Percentiles rank a stretch among this genome's conserved stretches.
Conservation (phyloP, 75 land plant species). For the Pinus taeda region DNA sequence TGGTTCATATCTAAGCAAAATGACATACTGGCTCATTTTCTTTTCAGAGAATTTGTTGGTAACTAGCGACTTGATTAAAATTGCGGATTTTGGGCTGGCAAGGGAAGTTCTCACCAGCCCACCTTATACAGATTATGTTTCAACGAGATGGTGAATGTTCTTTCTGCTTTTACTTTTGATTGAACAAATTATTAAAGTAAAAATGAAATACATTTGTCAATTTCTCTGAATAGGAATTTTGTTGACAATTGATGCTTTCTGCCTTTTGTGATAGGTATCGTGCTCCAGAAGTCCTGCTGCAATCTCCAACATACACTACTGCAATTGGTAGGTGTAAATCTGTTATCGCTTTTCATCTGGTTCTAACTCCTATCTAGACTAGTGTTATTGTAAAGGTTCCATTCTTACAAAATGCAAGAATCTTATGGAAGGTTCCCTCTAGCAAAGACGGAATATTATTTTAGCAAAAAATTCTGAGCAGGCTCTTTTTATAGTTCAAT, state of each 20-base stretch:
- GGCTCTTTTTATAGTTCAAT: neutral
- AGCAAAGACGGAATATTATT: neutral
- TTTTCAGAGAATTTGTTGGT: constrained; percentile 84
- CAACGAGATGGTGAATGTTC: constrained; percentile 81
- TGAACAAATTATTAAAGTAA: neutral
- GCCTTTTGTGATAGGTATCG: constrained; percentile 68
- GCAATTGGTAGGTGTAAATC: constrained; percentile 56
- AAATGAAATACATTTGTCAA: neutral
- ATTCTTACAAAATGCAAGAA: neutral
- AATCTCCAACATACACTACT: constrained; percentile 57
- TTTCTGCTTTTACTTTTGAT: neutral
- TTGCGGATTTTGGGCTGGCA: constrained; percentile 97
- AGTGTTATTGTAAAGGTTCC: no score
- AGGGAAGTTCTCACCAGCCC: constrained; percentile 80
- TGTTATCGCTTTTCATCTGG: neutral
- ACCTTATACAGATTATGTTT: constrained; percentile 98
- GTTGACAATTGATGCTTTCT: neutral
- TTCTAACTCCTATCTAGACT: no score
- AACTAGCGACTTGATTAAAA: constrained; percentile 70
- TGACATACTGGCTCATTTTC: neutral
- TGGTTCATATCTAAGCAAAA: neutral
- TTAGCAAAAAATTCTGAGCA: neutral
- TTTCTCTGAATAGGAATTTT: neutral
- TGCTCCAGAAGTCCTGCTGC: constrained; percentile 87
- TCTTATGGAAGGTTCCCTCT: neutral